Evolutionary conservation across 106 monocot species (phyloP).

Genomic region (Dioscorea alata): DNA sequence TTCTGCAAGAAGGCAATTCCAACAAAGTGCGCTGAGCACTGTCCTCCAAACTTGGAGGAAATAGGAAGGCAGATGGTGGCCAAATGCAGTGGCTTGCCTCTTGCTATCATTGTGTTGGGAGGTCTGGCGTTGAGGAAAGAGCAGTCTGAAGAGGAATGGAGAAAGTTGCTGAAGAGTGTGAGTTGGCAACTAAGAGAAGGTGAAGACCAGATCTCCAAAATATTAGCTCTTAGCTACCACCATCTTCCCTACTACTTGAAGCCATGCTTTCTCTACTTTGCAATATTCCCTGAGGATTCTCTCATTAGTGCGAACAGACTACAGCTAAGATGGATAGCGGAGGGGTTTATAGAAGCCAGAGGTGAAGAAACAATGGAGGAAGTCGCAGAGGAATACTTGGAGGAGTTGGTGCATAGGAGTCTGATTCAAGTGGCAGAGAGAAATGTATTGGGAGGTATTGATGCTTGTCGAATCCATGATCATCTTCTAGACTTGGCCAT

Average conservation of each 20-base stretch:
- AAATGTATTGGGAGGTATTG: not conserved
- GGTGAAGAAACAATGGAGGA: constrained; percentile 12
- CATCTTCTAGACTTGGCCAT: constrained; percentile 13
- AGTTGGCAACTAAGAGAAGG: not conserved
- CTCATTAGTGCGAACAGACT: not conserved
- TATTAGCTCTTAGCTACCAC: constrained; percentile 13
- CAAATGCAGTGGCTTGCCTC: not conserved
- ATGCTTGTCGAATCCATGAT: constrained; percentile 15
- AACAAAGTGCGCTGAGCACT: not conserved
- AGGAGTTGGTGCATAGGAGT: constrained; percentile 8
- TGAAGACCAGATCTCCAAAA: not conserved
- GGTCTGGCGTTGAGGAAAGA: not conserved
- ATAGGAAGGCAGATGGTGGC: constrained; percentile 5
- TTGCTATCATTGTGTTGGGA: constrained; percentile 9
- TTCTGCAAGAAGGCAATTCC: constrained; percentile 2
- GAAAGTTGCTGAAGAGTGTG: not conserved
- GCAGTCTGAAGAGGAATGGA: not conserved
- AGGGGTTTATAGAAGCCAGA: constrained; percentile 9
- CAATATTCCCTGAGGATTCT: constrained; percentile 5
- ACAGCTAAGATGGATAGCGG: constrained; percentile 1
- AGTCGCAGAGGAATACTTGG: constrained; percentile 11
- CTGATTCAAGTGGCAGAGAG: too few relatives aligned
- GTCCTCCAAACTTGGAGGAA: not conserved
- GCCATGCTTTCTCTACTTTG: constrained; percentile 14
- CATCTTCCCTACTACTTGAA: constrained; percentile 14